phyloP scores from a whole-genome alignment of 1,284 basidiomycete genomes.

The Coniferiporia weirii region DNA sequence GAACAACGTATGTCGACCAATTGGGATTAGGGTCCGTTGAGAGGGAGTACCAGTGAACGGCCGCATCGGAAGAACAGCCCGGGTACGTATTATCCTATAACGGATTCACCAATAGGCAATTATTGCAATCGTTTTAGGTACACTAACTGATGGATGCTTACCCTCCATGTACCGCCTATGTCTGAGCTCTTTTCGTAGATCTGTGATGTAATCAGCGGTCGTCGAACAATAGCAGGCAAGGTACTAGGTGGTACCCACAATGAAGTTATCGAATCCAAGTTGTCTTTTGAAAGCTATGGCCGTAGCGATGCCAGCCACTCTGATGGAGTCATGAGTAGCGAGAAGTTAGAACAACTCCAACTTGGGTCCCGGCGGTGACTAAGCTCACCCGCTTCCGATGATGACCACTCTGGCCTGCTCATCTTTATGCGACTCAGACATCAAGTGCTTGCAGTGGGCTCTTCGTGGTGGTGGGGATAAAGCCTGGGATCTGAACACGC shows the following conservation, averaged over 20 bases:
- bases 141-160: slow-evolving; percentile 23
- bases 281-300: slow-evolving; percentile 45
- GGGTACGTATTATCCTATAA: slow-evolving; percentile 32
- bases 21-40: slow-evolving; percentile 50
- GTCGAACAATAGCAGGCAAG: not conserved
- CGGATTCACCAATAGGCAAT: slow-evolving; percentile 27
- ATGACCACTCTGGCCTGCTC: slow-evolving; percentile 36
- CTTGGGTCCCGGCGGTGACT: not conserved
- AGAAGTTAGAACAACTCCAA: not conserved
- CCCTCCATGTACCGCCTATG: slow-evolving; percentile 51
- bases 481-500: too few relatives aligned
- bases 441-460: too few relatives aligned
- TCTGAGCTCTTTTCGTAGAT: slow-evolving; percentile 43
- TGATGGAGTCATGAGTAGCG: slow-evolving; percentile 1
- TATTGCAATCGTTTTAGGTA: not conserved
- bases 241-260: slow-evolving; percentile 29
- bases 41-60: slow-evolving; percentile 51
- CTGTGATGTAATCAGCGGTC: slow-evolving; percentile 24
- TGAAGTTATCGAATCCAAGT: slow-evolving; percentile 41
- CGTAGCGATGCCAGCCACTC: slow-evolving; percentile 41
- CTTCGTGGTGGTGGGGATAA: too few relatives aligned
- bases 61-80: slow-evolving; percentile 50
- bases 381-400: slow-evolving; percentile 45
- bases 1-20: slow-evolving; percentile 39
- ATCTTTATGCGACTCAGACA: slow-evolving; percentile 10